These are phyloP conservation scores for Cucurbita argyrosperma DNA, from an alignment of 306 rosid species.

Conservation along the genomic window DNA sequence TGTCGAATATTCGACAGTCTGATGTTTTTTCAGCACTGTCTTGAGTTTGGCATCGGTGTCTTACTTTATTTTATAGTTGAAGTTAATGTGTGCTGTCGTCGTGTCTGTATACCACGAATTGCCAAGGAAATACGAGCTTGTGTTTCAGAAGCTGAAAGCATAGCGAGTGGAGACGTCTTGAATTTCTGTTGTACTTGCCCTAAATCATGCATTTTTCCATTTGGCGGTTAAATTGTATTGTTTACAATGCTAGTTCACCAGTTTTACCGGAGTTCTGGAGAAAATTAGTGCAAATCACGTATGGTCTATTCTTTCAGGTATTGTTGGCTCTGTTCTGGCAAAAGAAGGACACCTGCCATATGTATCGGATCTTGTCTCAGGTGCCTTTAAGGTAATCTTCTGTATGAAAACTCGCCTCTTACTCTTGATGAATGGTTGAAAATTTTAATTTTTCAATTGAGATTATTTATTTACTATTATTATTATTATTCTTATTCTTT, in stretches of 20 bases:
- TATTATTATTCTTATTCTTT: too few relatives aligned
- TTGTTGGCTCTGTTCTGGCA: slow-evolving; percentile 72
- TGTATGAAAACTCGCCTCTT: background rate
- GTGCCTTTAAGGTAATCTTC: slow-evolving; percentile 68
- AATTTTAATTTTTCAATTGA: background rate
- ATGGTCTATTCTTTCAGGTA: slow-evolving; percentile 26
- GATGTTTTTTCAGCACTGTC: background rate
- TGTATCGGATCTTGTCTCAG: slow-evolving; percentile 48
- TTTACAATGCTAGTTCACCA: background rate
- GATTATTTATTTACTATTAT: background rate
- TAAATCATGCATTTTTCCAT: background rate
- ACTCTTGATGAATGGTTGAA: background rate
- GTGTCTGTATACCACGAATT: background rate
- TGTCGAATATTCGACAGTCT: too few relatives aligned
- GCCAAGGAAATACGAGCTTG: background rate
- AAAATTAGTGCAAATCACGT: background rate
- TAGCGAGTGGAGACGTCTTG: background rate
- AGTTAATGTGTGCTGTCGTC: background rate
- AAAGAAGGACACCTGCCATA: slow-evolving; percentile 58
- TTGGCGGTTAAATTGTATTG: background rate
- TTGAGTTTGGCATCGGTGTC: background rate
- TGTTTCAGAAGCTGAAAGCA: background rate
- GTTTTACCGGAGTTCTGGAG: background rate
- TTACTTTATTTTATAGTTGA: background rate
- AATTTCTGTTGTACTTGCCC: background rate